Conservation (phyloP, 2,329 filamentous ascomycete genomes). For the Curvularia eragrostidis region DNA sequence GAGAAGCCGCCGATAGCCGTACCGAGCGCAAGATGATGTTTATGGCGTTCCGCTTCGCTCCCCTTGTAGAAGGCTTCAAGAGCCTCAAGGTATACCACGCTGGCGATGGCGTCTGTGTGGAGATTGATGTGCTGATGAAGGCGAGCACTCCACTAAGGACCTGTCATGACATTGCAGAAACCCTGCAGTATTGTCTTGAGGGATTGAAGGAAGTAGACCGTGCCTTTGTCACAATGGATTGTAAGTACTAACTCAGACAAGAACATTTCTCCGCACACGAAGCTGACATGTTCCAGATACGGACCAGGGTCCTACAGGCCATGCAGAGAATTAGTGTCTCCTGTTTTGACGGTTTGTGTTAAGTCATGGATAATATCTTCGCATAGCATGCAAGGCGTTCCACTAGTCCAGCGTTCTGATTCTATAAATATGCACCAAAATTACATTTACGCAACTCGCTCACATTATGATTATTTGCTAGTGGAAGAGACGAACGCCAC, state of each 20-base stretch:
- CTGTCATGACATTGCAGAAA: slow-evolving; percentile 68
- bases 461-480: too few species aligned
- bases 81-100: slow-evolving; percentile 65
- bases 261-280: not conserved
- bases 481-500: not conserved
- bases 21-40: slow-evolving; percentile 65
- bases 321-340: slow-evolving; percentile 14
- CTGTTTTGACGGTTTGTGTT: not conserved
- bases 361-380: not conserved
- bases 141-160: slow-evolving; percentile 60
- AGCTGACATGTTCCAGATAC: slow-evolving; percentile 28
- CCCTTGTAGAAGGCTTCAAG: slow-evolving; percentile 62
- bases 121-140: slow-evolving; percentile 66
- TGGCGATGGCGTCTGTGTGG: slow-evolving; percentile 68
- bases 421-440: not conserved
- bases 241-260: slow-evolving; percentile 37
- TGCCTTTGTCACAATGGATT: slow-evolving; percentile 61
- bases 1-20: slow-evolving; percentile 61
- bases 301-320: slow-evolving; percentile 35
- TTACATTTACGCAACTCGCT: too few species aligned
- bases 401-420: slow-evolving; percentile 1
- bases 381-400: slow-evolving; percentile 14
- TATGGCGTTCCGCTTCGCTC: slow-evolving; percentile 64
- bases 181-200: slow-evolving; percentile 67
- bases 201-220: slow-evolving; percentile 61